Evolutionary conservation across 2,329 filamentous ascomycete species (phyloP), one percentile per base, ranked within the genome.

Genomic region (Colletotrichum zoysiae): DNA sequence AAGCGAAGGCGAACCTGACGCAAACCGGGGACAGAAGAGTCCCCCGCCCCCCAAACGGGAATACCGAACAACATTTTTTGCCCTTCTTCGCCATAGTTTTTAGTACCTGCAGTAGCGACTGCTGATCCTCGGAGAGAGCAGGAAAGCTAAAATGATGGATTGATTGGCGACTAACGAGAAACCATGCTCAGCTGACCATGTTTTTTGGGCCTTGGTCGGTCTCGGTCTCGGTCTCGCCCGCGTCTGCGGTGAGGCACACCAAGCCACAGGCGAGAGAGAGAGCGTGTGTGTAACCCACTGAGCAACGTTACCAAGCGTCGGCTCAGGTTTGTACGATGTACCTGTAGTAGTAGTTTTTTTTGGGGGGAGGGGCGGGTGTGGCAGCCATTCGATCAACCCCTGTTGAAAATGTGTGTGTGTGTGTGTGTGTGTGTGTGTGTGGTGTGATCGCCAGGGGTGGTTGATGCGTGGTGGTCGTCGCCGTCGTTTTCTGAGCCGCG

Each of bases 381-480:
- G 59, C 51, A 51, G 42, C 67, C 64, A 40, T 23, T 65, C 57
- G 57, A 67, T 53, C 16, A 57, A 51, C 51, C 68, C 68, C 68
- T 60, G 59, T 55, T 57, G 20, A 16, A 18, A 1, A 12, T 26
- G 23, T 14, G 5, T 3, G 30, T 30, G 3, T 30, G 61, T 70
- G 56, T 70, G 70, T 30, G 30, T 30, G 30, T 30, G 30, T 30
- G 30, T 30, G 30, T 30, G 30, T 30, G 9, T 46, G 33, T 59
- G 55, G 67, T 70, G 56, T 70, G 70, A 72, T 72, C 60, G 55
- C 65, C 70, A 70, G 70, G 70, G 70, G 70, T 70, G 48, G 42
- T 9, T 9, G 35, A 11, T 12, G 14, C n/a, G 44, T n/a, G 20
- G 20, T 61, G n/a, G 55, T 51, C 35, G 58, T 30, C 30, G 30